Base-by-base conservation (phyloP, 2,329 filamentous ascomycete species). In the Sporothrix inflata region DNA sequence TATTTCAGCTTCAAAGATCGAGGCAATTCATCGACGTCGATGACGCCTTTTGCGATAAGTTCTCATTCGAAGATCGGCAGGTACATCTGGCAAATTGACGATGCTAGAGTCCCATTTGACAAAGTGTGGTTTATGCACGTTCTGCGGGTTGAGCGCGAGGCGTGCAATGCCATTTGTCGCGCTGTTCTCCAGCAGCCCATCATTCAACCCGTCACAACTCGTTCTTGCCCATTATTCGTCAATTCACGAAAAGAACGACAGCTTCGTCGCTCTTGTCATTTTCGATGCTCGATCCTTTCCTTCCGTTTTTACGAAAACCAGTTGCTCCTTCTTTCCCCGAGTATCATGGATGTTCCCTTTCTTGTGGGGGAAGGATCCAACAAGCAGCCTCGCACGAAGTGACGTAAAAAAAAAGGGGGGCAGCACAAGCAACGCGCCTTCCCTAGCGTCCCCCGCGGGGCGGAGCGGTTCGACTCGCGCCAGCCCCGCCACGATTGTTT, bases 391-490 rank as follows among this genome's bases (percentile, higher is more conserved):
- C 27, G 9, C 38, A 63, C 34, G 19, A 63, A 24, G 38, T 45
- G 38, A 27, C 38, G 38, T 27, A n/a, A 16, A 45, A 27, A 42
- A 65, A 12, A 38, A 38, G 21, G 5, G n/a, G 30, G 30, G 30
- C 3, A 34, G 30, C n/a, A 24, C 57, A 14, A 42, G n/a, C 34
- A 63, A 55, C n/a, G n/a, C 34, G 38, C 57, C 21, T 45, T 65
- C 14, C 40, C 40, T 45, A 65, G 60, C 60, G 60, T 27, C 21
- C 12, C 12, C 21, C 12, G 5, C 60, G 60, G 60, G 60, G 60
- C 60, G 60, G 60, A 27, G 60, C 60, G 57, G 24, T n/a, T 63
- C 38, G 34, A 65, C 38, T 42, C 14, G 60, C 60, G 38, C 38
- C 38, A 45, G 38, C 60, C 38, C 38, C 60, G n/a, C 60, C 60